phyloP scores from a whole-genome alignment of 208 protist species.

The Trypanosoma boissoni region DNA sequence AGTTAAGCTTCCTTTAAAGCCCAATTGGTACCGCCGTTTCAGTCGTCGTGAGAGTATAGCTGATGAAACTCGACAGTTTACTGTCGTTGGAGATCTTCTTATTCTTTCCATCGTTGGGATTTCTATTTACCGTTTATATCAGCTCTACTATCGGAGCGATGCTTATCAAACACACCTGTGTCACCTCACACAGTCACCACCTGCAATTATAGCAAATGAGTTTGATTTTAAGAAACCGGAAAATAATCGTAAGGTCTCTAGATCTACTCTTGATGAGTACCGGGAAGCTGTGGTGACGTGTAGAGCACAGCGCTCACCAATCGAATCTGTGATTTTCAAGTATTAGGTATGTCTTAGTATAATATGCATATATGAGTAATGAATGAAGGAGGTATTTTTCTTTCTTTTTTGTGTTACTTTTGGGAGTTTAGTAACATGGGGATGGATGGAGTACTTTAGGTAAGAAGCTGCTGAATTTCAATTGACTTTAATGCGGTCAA shows the following conservation, averaged over 20 bases:
- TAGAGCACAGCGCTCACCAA: conserved; percentile 36
- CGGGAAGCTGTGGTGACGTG: conserved; percentile 60
- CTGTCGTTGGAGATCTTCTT: conserved; percentile 71
- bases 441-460: no score
- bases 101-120: conserved; percentile 58
- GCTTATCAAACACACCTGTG: conserved; percentile 78
- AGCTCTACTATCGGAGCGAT: conserved; percentile 51
- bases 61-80: conserved; percentile 69
- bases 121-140: conserved; percentile 65
- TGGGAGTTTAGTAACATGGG: no score
- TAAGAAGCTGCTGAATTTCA: no score
- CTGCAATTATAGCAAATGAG: conserved; percentile 86
- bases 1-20: conserved; percentile 70
- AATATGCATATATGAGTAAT: no score
- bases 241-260: conserved; percentile 65
- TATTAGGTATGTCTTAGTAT: no score
- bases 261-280: conserved; percentile 67
- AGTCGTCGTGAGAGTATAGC: conserved; percentile 69
- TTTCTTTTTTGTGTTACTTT: no score
- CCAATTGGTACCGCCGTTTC: conserved; percentile 69
- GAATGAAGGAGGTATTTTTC: no score
- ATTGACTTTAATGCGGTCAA: no score
- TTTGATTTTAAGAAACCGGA: conserved; percentile 72
- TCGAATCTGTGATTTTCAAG: conserved; percentile 83
- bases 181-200: conserved; percentile 62